Base-by-base conservation (phyloP, 495 filamentous ascomycete species). In the Aspergillus haitiensis region DNA sequence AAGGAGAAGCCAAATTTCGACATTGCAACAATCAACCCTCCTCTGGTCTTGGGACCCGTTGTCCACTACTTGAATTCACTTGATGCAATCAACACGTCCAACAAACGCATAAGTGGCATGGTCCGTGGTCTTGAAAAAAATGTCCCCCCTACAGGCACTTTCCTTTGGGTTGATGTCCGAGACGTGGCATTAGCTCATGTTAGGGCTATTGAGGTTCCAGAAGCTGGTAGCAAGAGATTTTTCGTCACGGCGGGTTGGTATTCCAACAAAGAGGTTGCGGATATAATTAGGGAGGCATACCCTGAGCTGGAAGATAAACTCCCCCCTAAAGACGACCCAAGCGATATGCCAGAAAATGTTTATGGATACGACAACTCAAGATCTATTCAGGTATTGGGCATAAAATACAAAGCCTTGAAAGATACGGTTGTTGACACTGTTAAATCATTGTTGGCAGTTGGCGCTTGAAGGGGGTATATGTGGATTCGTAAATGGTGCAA, bases 1-100 rank as follows among this genome's bases (percentile, higher is more conserved):
- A 84, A 86, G 48, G 86, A 91, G 71, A 89, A 91, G 71, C 89
- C 88, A 0, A 86, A 84, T 64, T 94, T 94, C 64, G 82, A 85
- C 40, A 62, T 98, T 46, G 78, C 84, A 8, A 95, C 91, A 0
- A 81, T 93, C 65, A 85, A 86, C 65, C 81, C 81, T 52, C 87
- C 90, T 0, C 70, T 90, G n/a, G 87, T 93, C 4, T 72, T 87
- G 12, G 90, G 90, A 0, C 90, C 90, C 0, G 77, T 92, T 12
- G 78, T 85, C 49, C 79, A 82, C 62, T 85, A 86, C 58, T 72
- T 90, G 42, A 87, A 87, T 62, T 82, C 74, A n/a, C 75, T 91
- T 8, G 82, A 88, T 34, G 73, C 76, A 12, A 72, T 91, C 34
- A 92, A 91, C 69, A 88, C 88, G 5, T 90, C 86, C 5, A 89